phyloP scores from a whole-genome alignment of 768 basidiomycete genomes.

The Lentinula boryana region DNA sequence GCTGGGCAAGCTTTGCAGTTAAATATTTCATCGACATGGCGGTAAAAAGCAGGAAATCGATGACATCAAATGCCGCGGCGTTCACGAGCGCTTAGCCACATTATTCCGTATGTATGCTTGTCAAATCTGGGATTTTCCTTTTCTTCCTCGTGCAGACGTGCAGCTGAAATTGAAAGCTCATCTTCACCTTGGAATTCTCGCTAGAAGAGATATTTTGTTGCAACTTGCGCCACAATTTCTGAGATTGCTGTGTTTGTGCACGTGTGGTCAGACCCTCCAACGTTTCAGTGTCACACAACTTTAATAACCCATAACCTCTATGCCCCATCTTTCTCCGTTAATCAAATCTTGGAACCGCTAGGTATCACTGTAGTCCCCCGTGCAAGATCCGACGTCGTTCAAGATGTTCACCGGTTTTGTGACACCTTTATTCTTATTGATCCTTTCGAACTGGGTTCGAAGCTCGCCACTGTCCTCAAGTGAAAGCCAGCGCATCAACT shows the following conservation, averaged over 20 bases:
- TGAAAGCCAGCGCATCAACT: too few species aligned
- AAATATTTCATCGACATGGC: conserved; percentile 59
- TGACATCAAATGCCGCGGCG: too few species aligned
- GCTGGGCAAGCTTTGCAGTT: conserved; percentile 69
- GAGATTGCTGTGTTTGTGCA: neutral
- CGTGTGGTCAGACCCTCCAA: neutral
- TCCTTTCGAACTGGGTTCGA: neutral
- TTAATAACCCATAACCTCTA: neutral
- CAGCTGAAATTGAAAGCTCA: too few species aligned
- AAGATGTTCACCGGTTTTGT: neutral
- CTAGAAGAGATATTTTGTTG: neutral
- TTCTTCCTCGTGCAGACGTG: too few species aligned
- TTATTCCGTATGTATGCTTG: too few species aligned
- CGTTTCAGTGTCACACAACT: neutral
- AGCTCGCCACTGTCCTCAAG: neutral
- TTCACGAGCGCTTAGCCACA: too few species aligned
- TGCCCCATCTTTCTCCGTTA: neutral
- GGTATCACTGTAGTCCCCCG: neutral
- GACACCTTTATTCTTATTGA: neutral
- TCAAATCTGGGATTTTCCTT: too few species aligned
- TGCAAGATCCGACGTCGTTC: neutral
- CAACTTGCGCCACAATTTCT: neutral
- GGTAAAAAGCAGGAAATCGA: neutral
- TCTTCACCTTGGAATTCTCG: neutral
- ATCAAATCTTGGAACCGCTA: neutral